A percentile compares a stretch with the other conserved stretches of the same genome.
phyloP scores from a whole-genome alignment of 352 stramenopile genomes.

The Thalassiosira exigua region DNA sequence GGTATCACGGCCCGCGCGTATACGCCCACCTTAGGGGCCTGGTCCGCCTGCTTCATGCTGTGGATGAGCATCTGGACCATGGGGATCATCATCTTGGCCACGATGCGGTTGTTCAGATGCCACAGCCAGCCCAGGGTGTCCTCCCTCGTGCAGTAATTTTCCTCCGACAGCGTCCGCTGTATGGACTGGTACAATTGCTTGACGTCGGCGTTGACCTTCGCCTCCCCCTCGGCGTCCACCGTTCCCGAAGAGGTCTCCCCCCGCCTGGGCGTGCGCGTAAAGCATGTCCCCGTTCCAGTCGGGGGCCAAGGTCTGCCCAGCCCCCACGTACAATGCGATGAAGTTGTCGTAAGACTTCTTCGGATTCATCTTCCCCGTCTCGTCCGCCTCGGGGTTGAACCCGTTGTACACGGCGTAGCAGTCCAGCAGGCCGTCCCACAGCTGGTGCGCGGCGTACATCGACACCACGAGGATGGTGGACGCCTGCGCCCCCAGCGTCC shows the following conservation, averaged over 20 bases:
- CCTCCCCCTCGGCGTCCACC: slow-evolving; percentile 46
- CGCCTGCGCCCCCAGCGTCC: slow-evolving; percentile 45
- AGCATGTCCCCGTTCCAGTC: slow-evolving; percentile 68
- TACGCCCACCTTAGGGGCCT: slow-evolving; percentile 49
- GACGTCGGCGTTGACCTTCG: slow-evolving; percentile 63
- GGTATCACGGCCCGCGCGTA: slow-evolving; percentile 73
- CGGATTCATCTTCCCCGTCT: slow-evolving; percentile 44
- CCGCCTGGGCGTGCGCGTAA: slow-evolving; percentile 69
- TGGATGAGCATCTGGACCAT: slow-evolving; percentile 78
- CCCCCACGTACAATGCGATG: slow-evolving; percentile 79
- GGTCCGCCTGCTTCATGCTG: slow-evolving; percentile 58
- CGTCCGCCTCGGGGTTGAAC: slow-evolving; percentile 57
- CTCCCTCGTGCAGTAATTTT: slow-evolving; percentile 50
- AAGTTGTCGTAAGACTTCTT: slow-evolving; percentile 71
- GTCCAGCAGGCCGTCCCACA: slow-evolving; percentile 66
- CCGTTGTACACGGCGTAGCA: slow-evolving; percentile 65
- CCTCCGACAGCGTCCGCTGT: slow-evolving; percentile 44
- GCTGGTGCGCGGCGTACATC: slow-evolving; percentile 75
- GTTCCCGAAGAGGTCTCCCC: slow-evolving; percentile 54
- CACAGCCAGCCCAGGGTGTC: slow-evolving; percentile 58
- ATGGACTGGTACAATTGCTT: slow-evolving; percentile 71
- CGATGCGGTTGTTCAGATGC: slow-evolving; percentile 64
- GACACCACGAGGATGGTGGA: slow-evolving; percentile 62
- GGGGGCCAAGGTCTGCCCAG: slow-evolving; percentile 48
- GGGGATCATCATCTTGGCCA: slow-evolving; percentile 69